These are phyloP conservation scores for Teunomyces pallodes DNA, from an alignment of 805 yeast species.

Conservation along the genomic window DNA sequence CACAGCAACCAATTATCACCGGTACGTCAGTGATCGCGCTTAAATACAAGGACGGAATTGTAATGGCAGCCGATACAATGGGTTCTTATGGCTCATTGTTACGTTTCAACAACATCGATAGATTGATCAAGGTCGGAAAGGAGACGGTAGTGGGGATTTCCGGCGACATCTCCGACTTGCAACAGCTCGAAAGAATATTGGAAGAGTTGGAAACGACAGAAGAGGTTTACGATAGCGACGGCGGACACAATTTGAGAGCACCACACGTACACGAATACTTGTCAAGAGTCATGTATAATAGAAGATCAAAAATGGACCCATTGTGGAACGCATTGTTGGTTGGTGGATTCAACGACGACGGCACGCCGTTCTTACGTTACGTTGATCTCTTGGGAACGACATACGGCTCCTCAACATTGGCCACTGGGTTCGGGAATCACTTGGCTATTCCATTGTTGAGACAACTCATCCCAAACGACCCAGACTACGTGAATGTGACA, in stretches of 20 bases:
- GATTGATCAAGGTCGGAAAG: slow-evolving; percentile 79
- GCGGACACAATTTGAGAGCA: slow-evolving; percentile 63
- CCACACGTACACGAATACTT: slow-evolving; percentile 85
- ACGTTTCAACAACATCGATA: slow-evolving; percentile 79
- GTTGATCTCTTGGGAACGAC: slow-evolving; percentile 92
- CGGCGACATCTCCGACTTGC: slow-evolving; percentile 95
- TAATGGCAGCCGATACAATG: slow-evolving; percentile 92
- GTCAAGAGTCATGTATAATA: slow-evolving; percentile 75
- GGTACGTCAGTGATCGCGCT: slow-evolving; percentile 94
- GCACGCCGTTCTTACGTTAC: slow-evolving; percentile 69
- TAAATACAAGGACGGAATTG: slow-evolving; percentile 85
- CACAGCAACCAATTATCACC: slow-evolving; percentile 93
- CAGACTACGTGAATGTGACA: slow-evolving; percentile 64
- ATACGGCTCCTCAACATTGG: slow-evolving; percentile 81
- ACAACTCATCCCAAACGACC: slow-evolving; percentile 75
- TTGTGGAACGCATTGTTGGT: slow-evolving; percentile 93
- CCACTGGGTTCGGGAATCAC: slow-evolving; percentile 96
- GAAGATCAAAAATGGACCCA: slow-evolving; percentile 94
- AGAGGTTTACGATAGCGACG: slow-evolving; percentile 75
- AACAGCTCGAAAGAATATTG: slow-evolving; percentile 69
- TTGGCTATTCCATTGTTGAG: slow-evolving; percentile 91
- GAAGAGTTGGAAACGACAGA: slow-evolving; percentile 73
- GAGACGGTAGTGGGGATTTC: slow-evolving; percentile 89
- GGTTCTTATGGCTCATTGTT: slow-evolving; percentile 92
- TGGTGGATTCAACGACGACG: slow-evolving; percentile 76